Evolutionary conservation across 2,329 filamentous ascomycete genomes (phyloP), one percentile per base, ranked within the genome.

Genomic region (Tolypocladium nubicola): DNA sequence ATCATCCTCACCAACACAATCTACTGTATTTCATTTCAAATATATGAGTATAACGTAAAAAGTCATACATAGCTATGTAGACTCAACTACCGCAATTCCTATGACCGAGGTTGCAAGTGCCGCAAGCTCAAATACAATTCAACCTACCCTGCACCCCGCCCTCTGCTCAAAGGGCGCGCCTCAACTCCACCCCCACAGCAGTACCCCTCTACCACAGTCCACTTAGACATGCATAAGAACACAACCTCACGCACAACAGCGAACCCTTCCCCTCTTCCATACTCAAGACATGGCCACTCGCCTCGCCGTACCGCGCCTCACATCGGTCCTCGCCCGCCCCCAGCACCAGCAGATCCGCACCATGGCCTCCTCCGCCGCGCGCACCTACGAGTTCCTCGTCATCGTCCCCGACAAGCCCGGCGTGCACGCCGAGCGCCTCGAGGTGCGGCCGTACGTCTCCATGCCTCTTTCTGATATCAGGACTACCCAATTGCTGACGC

Each of bases 351-450:
- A 16, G 10, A 38, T 60, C 56, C 63, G 65, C 58, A 64, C 63
- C 61, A 72, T 72, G 70, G 61, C 70, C 26, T 60, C 65, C 33
- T 60, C 69, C 30, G 53, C 69, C 33, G 53, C 62, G 30, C 64
- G 63, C 41, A 80, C 79, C 67, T 79, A 74, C 60, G 84, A 89
- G 70, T 90, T 85, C 76, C 79, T 90, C 41, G 84, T 86, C 64
- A 76, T 90, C 58, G 67, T 89, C 41, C 87, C 85, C 14, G 87
- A 90, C 70, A 81, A 84, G 69, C 79, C 84, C 1, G 83, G 80
- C 45, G 75, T 71, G 23, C 72, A 79, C 59, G 77, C 77, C 62
- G 87, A 86, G 76, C 77, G 87, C 56, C 72, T 88, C 33, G 80
- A 83, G 62, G 77, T 84, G 52, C 76, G 83, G 61, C 69, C 76